Evolutionary conservation across 192 early-diverging fungal genomes (phyloP), one percentile per base, ranked within the genome.

Genomic region (Entrophospora sp.): DNA sequence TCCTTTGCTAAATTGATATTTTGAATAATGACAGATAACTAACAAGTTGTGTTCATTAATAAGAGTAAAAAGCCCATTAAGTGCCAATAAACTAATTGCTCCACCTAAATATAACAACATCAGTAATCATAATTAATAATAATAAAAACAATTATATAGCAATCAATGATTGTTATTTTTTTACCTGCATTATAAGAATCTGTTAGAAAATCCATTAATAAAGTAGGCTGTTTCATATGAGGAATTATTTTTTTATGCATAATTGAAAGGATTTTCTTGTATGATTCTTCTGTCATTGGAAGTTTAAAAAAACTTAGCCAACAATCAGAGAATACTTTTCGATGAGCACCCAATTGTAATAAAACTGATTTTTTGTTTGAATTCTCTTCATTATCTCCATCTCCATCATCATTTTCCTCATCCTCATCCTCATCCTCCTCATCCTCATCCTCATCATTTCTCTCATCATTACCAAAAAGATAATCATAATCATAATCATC

Each of bases 41-140:
- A 82, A 90, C 88, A 99, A 76, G 66, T 95, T 96, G 75, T 99
- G 86, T 66, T 97, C 87, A n/a, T 82, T 76, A 48, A 99, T 95
- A 66, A 99, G 78, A 16, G 95, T 93, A 57, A 97, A 99, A 18
- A 99, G 74, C 28, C 95, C 93, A 71, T 97, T 96, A 40, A 99
- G 79, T 5, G 96, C 95, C 57, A 99, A 75, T 40, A 99, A 64
- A 73, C 92, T 93, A 68, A 93, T 72, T 7, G 87, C 85, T 5
- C 95, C 95, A 66, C 96, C 93, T 81, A 71, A 30, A 62, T 25
- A 44, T 7, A 49, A 5, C 20, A 42, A 59, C 14, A 0, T 7
- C 42, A 48, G 4, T 12, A 6, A 4, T 62, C 1, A 30, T 31
- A 16, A 62, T 1, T 18, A 9, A 34, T 9, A 20, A 20, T n/a